phyloP scores from a whole-genome alignment of 2,329 filamentous ascomycete genomes.

The Corniculantispora saksenae region DNA sequence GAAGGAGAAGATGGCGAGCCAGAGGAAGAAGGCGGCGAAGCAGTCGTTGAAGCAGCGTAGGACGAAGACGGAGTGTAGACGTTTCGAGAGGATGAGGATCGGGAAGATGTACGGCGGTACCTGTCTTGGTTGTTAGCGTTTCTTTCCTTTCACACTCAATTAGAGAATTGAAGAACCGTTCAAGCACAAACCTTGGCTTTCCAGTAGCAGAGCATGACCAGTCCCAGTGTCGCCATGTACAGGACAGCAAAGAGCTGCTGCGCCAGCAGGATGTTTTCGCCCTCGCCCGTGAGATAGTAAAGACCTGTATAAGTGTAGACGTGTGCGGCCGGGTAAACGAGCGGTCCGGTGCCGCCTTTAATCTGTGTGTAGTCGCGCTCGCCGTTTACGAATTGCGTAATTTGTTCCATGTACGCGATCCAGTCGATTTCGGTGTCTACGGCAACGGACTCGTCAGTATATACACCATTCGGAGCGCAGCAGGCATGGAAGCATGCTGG shows the following conservation, averaged over 20 bases:
- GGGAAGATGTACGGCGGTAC: slow-evolving; percentile 85
- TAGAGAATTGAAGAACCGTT: background rate
- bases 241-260: slow-evolving; percentile 80
- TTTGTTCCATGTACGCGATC: slow-evolving; percentile 94
- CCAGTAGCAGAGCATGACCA: slow-evolving; percentile 83
- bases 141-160: no score
- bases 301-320: slow-evolving; percentile 86
- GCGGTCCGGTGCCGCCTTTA: slow-evolving; percentile 82
- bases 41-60: slow-evolving; percentile 95
- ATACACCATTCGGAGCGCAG: no score
- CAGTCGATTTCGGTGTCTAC: slow-evolving; percentile 96
- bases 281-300: slow-evolving; percentile 75
- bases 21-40: slow-evolving; percentile 81
- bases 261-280: slow-evolving; percentile 74
- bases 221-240: slow-evolving; percentile 72
- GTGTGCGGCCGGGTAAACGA: slow-evolving; percentile 93
- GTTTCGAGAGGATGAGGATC: slow-evolving; percentile 83
- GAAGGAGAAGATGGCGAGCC: slow-evolving; percentile 75
- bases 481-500: no score
- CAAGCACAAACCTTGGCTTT: slow-evolving; percentile 60
- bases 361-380: slow-evolving; percentile 88
- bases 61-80: slow-evolving; percentile 90
- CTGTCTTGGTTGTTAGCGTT: slow-evolving; percentile 39
- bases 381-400: slow-evolving; percentile 75
- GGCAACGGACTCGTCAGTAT: background rate